These are phyloP conservation scores for Cytospora piceicola DNA, from an alignment of 2,329 filamentous ascomycete genomes.

Conservation along the genomic window DNA sequence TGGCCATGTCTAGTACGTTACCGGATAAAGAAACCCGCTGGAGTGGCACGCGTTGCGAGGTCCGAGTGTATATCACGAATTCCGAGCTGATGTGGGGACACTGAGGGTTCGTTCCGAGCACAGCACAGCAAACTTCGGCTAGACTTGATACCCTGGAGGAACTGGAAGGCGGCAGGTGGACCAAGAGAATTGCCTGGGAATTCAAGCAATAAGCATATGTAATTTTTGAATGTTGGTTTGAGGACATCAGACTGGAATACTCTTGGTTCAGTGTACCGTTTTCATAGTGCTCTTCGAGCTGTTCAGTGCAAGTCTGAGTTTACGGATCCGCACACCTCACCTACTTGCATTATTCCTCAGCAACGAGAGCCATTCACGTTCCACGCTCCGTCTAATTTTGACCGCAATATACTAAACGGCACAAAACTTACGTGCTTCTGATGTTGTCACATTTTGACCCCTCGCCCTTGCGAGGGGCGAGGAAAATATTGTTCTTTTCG, in stretches of 20 bases:
- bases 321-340: not conserved
- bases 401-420: not conserved
- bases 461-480: not conserved
- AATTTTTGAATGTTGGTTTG: not conserved
- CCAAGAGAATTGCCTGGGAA: not conserved
- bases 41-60: not conserved
- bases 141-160: not conserved
- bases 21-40: not conserved
- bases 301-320: not conserved
- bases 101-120: not conserved
- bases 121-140: not conserved
- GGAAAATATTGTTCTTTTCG: not conserved
- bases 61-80: not conserved
- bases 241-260: not conserved
- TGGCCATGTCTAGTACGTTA: not conserved
- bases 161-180: not conserved
- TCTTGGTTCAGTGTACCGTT: not conserved
- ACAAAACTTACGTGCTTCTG: not conserved
- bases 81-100: not conserved
- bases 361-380: not conserved
- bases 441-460: not conserved
- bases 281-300: not conserved
- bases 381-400: not conserved
- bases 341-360: not conserved
- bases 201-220: not conserved